Conservation (phyloP, 768 basidiomycete genomes). For the Suillus plorans region DNA sequence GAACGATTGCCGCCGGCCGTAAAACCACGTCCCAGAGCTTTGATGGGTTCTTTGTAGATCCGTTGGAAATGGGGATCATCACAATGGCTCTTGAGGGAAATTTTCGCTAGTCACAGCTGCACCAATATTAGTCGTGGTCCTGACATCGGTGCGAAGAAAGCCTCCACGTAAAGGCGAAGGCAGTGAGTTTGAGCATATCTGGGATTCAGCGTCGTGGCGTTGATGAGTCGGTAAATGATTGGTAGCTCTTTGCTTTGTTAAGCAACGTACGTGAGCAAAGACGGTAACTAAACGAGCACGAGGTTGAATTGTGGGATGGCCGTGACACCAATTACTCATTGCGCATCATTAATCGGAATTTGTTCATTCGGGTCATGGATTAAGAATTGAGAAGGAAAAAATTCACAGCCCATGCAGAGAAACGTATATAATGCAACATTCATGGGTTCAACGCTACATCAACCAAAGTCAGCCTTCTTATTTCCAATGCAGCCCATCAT, state of each 20-base stretch:
- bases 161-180: neutral
- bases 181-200: neutral
- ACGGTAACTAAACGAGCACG: too few species aligned
- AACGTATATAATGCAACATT: neutral
- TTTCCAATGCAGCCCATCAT: slow-evolving; percentile 23
- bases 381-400: neutral
- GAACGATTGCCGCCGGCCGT: neutral
- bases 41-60: neutral
- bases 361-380: neutral
- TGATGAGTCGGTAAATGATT: neutral
- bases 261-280: too few species aligned
- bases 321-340: neutral
- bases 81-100: neutral
- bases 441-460: neutral
- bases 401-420: neutral
- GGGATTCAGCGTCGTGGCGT: neutral
- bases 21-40: neutral
- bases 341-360: neutral
- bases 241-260: neutral
- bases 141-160: neutral
- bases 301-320: too few species aligned
- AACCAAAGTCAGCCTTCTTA: neutral
- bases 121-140: neutral
- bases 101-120: neutral
- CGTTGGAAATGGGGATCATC: neutral